A percentile compares a stretch with the other conserved stretches of the same genome.
Conservation (phyloP, 306 rosid species). For the Arachis hypogaea region DNA sequence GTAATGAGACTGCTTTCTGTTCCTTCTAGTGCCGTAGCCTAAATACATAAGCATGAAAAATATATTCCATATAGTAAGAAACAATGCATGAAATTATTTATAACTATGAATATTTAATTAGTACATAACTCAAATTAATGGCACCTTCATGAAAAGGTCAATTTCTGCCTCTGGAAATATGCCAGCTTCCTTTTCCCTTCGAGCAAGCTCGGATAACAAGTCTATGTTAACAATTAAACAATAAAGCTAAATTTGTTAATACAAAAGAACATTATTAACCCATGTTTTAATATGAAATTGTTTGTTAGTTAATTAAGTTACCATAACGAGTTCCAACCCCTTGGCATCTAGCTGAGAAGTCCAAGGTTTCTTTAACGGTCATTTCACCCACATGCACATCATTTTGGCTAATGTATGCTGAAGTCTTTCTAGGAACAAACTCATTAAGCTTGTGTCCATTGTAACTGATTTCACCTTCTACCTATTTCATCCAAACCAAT, state of each 20-base stretch:
- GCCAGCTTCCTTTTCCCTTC: constrained; percentile 83
- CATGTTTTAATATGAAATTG: neutral
- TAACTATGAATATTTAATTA: neutral
- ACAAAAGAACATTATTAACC: neutral
- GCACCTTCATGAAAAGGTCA: constrained; percentile 96
- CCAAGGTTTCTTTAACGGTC: constrained; percentile 94
- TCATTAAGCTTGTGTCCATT: constrained; percentile 71
- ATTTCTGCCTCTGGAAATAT: constrained; percentile 91
- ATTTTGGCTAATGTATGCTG: constrained; percentile 94
- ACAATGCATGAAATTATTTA: neutral
- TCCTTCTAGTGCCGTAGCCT: constrained; percentile 61
- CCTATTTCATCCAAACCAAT: constrained; percentile 51
- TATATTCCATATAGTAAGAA: no score
- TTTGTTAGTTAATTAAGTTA: constrained; percentile 34
- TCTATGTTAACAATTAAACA: constrained; percentile 43
- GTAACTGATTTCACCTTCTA: constrained; percentile 67
- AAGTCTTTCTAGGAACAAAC: constrained; percentile 85
- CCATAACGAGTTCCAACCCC: constrained; percentile 95
- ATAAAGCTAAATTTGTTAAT: neutral
- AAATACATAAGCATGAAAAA: neutral
- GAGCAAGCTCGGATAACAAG: constrained; percentile 69
- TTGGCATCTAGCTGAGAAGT: constrained; percentile 92
- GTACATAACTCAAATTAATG: neutral
- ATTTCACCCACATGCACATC: constrained; percentile 86
- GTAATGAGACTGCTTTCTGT: constrained; percentile 53